Evolutionary conservation across 1,139 yeast species (phyloP).

Genomic region (Kazachstania sp.): DNA sequence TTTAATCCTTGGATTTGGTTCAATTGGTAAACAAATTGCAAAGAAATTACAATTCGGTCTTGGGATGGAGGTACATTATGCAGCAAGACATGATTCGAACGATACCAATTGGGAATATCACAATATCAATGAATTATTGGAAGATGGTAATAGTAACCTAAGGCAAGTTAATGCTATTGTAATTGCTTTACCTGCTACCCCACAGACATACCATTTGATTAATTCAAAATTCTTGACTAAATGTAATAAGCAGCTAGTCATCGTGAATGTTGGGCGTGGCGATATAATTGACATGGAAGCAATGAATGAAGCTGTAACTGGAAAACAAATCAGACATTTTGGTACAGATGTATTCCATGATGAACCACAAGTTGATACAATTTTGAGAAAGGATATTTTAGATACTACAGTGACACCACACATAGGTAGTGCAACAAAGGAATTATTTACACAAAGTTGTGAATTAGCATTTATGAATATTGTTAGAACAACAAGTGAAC

Average conservation of each 20-base stretch:
- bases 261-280: constrained; percentile 80
- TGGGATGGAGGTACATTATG: constrained; percentile 65
- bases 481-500: constrained; percentile 6
- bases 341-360: constrained; percentile 75
- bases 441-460: constrained; percentile 35
- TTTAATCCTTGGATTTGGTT: constrained; percentile 70
- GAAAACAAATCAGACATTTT: constrained; percentile 58
- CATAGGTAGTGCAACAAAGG: constrained; percentile 61
- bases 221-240: constrained; percentile 40
- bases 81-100: constrained; percentile 43
- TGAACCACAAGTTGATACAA: constrained; percentile 59
- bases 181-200: constrained; percentile 60
- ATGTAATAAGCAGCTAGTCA: constrained; percentile 44
- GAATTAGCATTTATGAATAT: constrained; percentile 22
- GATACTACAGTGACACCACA: constrained; percentile 63
- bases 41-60: constrained; percentile 42
- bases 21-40: constrained; percentile 62
- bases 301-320: constrained; percentile 44
- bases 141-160: constrained; percentile 2
- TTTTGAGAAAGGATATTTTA: constrained; percentile 43
- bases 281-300: constrained; percentile 61
- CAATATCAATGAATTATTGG: background rate
- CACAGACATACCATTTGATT: constrained; percentile 50
- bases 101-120: constrained; percentile 34
- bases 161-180: constrained; percentile 47